Evolutionary conservation across 1,139 yeast genomes (phyloP).

Genomic region (Suhomyces taliae): DNA sequence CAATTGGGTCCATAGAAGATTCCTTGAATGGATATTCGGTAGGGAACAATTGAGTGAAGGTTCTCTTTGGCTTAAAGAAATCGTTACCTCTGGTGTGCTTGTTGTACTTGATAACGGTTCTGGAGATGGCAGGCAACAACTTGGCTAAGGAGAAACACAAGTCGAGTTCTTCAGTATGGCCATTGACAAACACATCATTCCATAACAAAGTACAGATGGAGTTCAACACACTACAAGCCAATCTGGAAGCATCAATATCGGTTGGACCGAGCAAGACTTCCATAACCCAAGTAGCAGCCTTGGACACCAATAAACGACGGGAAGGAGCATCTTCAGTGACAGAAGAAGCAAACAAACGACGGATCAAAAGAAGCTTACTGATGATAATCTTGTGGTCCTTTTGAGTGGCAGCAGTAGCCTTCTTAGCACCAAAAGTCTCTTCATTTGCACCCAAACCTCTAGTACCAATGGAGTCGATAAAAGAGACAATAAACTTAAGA

Average conservation of each 20-base stretch:
- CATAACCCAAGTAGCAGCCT: conserved; percentile 63
- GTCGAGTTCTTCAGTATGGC: conserved; percentile 24
- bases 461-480: conserved; percentile 53
- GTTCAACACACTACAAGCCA: conserved; percentile 59
- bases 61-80: conserved; percentile 58
- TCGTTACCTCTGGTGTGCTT: conserved; percentile 53
- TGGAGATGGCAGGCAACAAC: conserved; percentile 52
- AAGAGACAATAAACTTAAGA: conserved; percentile 37
- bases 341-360: conserved; percentile 54
- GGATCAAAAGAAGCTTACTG: conserved; percentile 58
- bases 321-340: conserved; percentile 37
- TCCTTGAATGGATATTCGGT: conserved; percentile 63
- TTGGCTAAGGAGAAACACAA: conserved; percentile 50
- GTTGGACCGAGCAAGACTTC: conserved; percentile 54
- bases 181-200: conserved; percentile 27
- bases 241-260: conserved; percentile 60
- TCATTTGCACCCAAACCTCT: conserved; percentile 54
- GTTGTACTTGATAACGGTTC: conserved; percentile 53
- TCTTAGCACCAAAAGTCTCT: conserved; percentile 28
- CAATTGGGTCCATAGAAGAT: conserved; percentile 70
- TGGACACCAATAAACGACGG: conserved; percentile 47
- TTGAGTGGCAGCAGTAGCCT: conserved; percentile 20
- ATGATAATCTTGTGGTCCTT: conserved; percentile 57
- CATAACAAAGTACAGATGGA: conserved; percentile 46
- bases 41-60: conserved; percentile 70